Percentiles rank a stretch among this genome's conserved stretches.
Conservation (phyloP, 2,329 filamentous ascomycete genomes). For the Microcyclosporella mali region DNA sequence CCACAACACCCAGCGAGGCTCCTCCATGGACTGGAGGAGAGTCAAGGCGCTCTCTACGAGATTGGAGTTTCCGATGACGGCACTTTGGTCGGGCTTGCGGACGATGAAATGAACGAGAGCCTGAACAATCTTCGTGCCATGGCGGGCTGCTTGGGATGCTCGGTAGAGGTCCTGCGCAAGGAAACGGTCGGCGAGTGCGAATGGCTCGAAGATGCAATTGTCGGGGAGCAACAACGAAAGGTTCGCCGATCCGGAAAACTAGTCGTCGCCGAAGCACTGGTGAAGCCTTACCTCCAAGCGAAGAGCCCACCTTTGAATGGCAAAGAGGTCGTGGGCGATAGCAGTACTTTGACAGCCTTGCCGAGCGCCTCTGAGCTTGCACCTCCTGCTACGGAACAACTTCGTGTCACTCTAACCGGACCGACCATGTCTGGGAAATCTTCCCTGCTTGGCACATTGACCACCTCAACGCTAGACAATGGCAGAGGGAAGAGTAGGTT, state of each 20-base stretch:
- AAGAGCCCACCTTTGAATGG: slow-evolving; percentile 16
- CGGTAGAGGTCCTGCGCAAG: slow-evolving; percentile 71
- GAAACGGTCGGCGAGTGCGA: slow-evolving; percentile 82
- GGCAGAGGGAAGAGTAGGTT: slow-evolving; percentile 84
- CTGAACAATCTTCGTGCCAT: slow-evolving; percentile 78
- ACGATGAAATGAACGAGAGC: slow-evolving; percentile 90
- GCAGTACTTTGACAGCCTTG: slow-evolving; percentile 5
- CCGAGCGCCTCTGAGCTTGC: slow-evolving; percentile 14
- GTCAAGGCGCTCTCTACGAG: slow-evolving; percentile 87
- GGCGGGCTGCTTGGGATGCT: slow-evolving; percentile 86
- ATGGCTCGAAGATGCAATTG: slow-evolving; percentile 49
- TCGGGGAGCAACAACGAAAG: slow-evolving; percentile 18
- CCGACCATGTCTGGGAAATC: slow-evolving; percentile 91
- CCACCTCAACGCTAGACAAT: slow-evolving; percentile 83
- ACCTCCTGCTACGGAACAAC: slow-evolving; percentile 54
- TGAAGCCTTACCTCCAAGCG: slow-evolving; percentile 58
- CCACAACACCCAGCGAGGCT: slow-evolving; percentile 50
- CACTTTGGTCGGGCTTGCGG: slow-evolving; percentile 76
- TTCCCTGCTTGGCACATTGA: slow-evolving; percentile 78
- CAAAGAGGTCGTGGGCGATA: slow-evolving; percentile 1
- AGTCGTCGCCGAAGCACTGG: slow-evolving; percentile 83
- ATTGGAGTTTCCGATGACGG: slow-evolving; percentile 96
- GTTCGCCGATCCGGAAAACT: slow-evolving; percentile 51
- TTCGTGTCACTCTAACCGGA: slow-evolving; percentile 81
- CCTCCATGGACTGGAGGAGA: slow-evolving; percentile 78